These are phyloP conservation scores for Jacaranda mimosifolia DNA, from an alignment of 257 asterid species.

Conservation along the genomic window DNA sequence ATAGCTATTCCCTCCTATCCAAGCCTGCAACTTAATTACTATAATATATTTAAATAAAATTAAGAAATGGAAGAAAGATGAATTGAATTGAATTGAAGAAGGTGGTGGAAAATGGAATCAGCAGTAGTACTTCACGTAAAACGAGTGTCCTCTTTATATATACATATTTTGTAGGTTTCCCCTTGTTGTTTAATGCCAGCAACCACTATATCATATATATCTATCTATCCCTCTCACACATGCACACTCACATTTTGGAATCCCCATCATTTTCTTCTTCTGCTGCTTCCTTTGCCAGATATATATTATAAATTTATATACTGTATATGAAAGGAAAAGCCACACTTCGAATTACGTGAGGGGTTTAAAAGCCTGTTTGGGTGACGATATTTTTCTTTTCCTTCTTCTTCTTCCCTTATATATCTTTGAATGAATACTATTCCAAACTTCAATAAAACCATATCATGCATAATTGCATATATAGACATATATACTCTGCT, in stretches of 20 bases:
- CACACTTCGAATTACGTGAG: slow-evolving; percentile 77
- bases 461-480: slow-evolving; percentile 34
- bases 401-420: slow-evolving; percentile 30
- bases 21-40: not conserved
- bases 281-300: slow-evolving; percentile 39
- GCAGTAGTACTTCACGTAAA: slow-evolving; percentile 61
- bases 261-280: slow-evolving; percentile 51
- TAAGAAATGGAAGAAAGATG: slow-evolving; percentile 47
- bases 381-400: slow-evolving; percentile 34
- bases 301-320: not conserved
- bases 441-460: slow-evolving; percentile 50
- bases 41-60: not conserved
- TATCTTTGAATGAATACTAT: slow-evolving; percentile 31
- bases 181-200: slow-evolving; percentile 68
- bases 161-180: slow-evolving; percentile 62
- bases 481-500: slow-evolving; percentile 13
- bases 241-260: slow-evolving; percentile 36
- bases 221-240: slow-evolving; percentile 16
- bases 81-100: slow-evolving; percentile 30
- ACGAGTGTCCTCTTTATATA: slow-evolving; percentile 46
- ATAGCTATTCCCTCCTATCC: slow-evolving; percentile 21
- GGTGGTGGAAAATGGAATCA: slow-evolving; percentile 30
- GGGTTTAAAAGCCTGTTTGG: slow-evolving; percentile 74
- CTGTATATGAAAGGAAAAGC: slow-evolving; percentile 48
- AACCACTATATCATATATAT: slow-evolving; percentile 26